Evolutionary conservation across 345 rosid species (phyloP).

Genomic region (Linum lewisii): DNA sequence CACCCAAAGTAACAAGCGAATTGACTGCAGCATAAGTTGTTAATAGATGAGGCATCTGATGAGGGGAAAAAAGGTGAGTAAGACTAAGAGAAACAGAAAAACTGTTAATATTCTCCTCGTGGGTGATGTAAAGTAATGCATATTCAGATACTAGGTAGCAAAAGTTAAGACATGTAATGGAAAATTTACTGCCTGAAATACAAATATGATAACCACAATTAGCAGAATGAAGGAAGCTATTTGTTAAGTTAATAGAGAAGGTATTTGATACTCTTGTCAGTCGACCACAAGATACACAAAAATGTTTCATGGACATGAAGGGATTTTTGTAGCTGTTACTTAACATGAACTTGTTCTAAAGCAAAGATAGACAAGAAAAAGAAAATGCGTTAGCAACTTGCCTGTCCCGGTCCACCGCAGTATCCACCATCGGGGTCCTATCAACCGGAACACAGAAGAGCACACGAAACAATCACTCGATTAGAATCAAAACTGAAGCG

Average conservation of each 20-base stretch:
- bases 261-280: no score
- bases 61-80: not conserved
- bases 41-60: conserved; percentile 94
- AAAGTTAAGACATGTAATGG: no score
- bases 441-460: conserved; percentile 4
- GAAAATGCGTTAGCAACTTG: conserved; percentile 24
- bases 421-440: conserved; percentile 90
- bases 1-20: conserved; percentile 80
- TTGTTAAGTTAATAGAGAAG: no score
- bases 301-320: no score
- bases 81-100: not conserved
- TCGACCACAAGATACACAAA: no score
- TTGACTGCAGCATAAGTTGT: conserved; percentile 94
- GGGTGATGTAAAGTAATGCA: not conserved
- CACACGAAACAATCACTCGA: not conserved
- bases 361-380: no score
- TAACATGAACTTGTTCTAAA: no score
- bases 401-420: conserved; percentile 99
- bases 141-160: no score
- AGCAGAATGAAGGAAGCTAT: no score
- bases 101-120: not conserved
- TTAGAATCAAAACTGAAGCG: not conserved
- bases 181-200: no score
- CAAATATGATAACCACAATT: no score
- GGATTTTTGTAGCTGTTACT: no score